A percentile compares a stretch with the other conserved stretches of the same genome.
Conservation (phyloP, 2,329 filamentous ascomycete species). For the Coniochaeta sp. region DNA sequence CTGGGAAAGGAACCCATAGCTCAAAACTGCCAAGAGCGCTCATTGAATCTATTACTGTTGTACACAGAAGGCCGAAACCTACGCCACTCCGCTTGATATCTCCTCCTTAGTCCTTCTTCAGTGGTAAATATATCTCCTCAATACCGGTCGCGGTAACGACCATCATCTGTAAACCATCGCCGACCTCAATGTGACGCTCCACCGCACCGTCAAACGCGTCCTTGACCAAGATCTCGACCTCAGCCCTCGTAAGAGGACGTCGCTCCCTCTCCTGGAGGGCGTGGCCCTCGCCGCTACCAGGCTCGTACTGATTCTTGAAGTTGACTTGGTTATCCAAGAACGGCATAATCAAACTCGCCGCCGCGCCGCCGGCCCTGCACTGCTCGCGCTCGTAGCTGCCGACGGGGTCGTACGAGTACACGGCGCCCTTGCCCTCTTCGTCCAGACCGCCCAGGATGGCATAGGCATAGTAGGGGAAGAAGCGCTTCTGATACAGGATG, state of each 20-base stretch:
- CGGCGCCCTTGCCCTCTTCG: conserved; percentile 85
- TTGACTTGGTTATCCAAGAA: conserved; percentile 99
- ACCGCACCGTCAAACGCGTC: conserved; percentile 98
- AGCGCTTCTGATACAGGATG: conserved; percentile 93
- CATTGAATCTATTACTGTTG: not conserved
- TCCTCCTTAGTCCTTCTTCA: conserved; percentile 79
- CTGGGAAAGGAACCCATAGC: not conserved
- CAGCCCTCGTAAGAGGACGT: conserved; percentile 61
- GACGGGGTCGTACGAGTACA: conserved; percentile 97
- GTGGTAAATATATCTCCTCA: conserved; percentile 70
- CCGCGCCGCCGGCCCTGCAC: conserved; percentile 87
- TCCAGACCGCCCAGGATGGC: conserved; percentile 92
- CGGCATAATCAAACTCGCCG: conserved; percentile 93
- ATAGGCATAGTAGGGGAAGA: conserved; percentile 98
- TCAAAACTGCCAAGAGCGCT: not conserved
- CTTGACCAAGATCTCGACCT: conserved; percentile 82
- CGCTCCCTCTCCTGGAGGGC: conserved; percentile 65
- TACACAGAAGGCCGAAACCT: not conserved
- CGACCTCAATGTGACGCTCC: conserved; percentile 98
- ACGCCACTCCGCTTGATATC: not conserved
- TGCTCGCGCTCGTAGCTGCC: conserved; percentile 97
- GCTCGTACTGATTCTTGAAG: conserved; percentile 97
- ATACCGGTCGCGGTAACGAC: conserved; percentile 84
- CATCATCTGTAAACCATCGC: conserved; percentile 92
- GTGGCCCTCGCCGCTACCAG: conserved; percentile 77